A percentile compares a stretch with the other conserved stretches of the same genome.
These are phyloP conservation scores for Talaromyces wortmannii DNA, from an alignment of 495 filamentous ascomycete genomes.

Conservation along the genomic window DNA sequence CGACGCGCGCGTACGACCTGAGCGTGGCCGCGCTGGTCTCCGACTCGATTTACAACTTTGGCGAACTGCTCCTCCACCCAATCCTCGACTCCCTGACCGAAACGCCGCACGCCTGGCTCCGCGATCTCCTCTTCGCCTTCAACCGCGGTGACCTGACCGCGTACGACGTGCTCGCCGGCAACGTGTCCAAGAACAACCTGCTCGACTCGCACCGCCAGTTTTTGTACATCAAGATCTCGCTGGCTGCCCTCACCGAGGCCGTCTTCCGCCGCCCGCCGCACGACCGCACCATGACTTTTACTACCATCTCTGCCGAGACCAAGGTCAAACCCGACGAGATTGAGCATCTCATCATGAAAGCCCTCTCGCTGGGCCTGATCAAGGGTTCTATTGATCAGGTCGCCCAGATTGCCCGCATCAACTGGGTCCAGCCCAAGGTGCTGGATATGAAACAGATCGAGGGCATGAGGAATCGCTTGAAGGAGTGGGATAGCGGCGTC, in stretches of 20 bases:
- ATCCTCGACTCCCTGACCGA: constrained; percentile 78
- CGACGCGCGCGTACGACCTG: constrained; percentile 82
- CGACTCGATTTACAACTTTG: constrained; percentile 97
- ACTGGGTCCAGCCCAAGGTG: constrained; percentile 90
- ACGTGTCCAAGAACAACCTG: constrained; percentile 71
- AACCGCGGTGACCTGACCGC: constrained; percentile 89
- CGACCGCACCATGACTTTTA: constrained; percentile 88
- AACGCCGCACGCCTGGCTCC: constrained; percentile 70
- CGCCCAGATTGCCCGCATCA: constrained; percentile 85
- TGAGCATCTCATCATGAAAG: constrained; percentile 98
- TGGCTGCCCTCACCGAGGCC: constrained; percentile 89
- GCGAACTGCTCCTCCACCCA: constrained; percentile 94
- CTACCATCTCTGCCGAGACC: constrained; percentile 80
- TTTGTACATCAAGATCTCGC: constrained; percentile 94
- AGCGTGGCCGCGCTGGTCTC: constrained; percentile 87
- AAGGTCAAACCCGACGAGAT: constrained; percentile 87
- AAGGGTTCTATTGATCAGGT: constrained; percentile 95
- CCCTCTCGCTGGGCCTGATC: constrained; percentile 83
- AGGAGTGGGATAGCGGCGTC: constrained; percentile 93
- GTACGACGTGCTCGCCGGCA: constrained; percentile 72
- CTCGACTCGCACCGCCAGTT: constrained; percentile 72
- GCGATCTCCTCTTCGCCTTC: constrained; percentile 91
- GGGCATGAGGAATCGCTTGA: constrained; percentile 78
- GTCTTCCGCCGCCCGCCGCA: constrained; percentile 95
- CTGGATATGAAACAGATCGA: constrained; percentile 94